Evolutionary conservation across 768 basidiomycete genomes (phyloP).

Genomic region (Galerina marginata): DNA sequence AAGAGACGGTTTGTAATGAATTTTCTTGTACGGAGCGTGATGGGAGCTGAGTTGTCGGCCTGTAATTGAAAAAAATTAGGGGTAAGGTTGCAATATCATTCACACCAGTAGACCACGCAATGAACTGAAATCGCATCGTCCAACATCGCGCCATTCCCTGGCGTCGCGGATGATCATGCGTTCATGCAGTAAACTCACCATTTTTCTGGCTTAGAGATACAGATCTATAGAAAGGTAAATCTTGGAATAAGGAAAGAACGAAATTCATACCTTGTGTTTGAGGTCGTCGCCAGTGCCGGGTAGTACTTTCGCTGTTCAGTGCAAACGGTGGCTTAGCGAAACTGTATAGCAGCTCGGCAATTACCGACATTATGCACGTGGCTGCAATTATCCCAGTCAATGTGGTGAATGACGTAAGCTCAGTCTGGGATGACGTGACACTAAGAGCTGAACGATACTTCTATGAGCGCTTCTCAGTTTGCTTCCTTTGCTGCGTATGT

Average conservation of each 20-base stretch:
- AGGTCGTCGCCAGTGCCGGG: constrained; percentile 47
- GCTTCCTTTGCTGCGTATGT: constrained; percentile 70
- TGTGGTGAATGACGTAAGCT: too few species aligned
- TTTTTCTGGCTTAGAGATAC: constrained; percentile 29
- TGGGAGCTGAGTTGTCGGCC: constrained; percentile 82
- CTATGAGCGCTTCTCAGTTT: constrained; percentile 42
- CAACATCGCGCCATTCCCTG: not conserved
- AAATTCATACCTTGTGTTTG: constrained; percentile 46
- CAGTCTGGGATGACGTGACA: too few species aligned
- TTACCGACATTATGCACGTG: constrained; percentile 35
- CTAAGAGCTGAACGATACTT: too few species aligned
- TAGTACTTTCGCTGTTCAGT: constrained; percentile 22
- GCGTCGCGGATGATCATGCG: constrained; percentile 14
- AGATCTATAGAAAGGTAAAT: not conserved
- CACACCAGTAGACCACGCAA: too few species aligned
- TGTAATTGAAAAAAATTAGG: constrained; percentile 34
- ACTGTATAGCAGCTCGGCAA: constrained; percentile 51
- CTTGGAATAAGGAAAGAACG: constrained; percentile 5
- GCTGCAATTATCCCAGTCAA: constrained; percentile 29
- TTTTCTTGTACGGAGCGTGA: constrained; percentile 98
- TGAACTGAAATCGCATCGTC: not conserved
- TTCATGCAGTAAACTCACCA: constrained; percentile 36
- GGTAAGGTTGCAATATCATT: not conserved
- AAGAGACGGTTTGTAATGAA: constrained; percentile 99
- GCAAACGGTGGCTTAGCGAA: constrained; percentile 39